Conservation (phyloP, 1,284 basidiomycete species). For the Rhodofomes roseus region DNA sequence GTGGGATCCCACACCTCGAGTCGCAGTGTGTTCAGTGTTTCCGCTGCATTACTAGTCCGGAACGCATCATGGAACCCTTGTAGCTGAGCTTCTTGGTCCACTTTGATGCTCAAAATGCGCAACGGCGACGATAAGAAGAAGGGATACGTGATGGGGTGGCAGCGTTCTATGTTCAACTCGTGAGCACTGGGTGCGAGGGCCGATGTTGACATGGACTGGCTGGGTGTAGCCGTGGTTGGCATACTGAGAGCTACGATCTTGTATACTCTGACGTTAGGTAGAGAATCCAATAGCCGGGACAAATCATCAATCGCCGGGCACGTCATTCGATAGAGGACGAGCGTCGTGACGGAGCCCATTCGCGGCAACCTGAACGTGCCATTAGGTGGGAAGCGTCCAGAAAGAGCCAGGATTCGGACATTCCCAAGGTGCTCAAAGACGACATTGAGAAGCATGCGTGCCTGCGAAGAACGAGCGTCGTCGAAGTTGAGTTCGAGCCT, state of each 20-base stretch:
- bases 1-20: background rate
- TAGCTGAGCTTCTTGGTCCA: background rate
- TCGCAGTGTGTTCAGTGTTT: background rate
- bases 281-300: background rate
- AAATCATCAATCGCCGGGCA: background rate
- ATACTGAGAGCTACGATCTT: background rate
- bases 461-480: background rate
- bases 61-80: background rate
- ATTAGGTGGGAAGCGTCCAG: background rate
- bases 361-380: background rate
- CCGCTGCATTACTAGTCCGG: background rate
- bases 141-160: background rate
- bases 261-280: background rate
- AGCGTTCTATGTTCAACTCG: background rate
- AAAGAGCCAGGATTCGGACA: background rate
- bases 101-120: background rate
- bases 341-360: background rate
- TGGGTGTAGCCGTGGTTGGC: background rate
- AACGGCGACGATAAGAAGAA: background rate
- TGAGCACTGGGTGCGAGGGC: background rate
- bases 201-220: background rate
- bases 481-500: background rate
- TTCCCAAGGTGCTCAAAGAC: background rate
- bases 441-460: background rate
- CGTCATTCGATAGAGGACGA: background rate